Percentiles rank a stretch among this genome's conserved stretches.
phyloP scores from a whole-genome alignment of 768 basidiomycete species.

The Candolleomyces eurysporus region DNA sequence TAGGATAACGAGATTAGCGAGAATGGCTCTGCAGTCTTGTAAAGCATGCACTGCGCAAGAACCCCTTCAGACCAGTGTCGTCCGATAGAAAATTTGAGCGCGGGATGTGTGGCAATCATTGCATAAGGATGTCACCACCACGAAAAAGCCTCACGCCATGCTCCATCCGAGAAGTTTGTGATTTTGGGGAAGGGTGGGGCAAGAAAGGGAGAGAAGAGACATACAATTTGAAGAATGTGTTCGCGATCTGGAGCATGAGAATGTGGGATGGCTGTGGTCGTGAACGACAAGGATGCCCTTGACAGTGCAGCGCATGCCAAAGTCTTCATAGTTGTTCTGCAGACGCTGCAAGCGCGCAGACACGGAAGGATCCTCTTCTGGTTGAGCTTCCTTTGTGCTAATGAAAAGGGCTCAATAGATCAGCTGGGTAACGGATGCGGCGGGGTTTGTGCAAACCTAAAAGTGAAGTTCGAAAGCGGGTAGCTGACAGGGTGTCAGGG shows the following conservation, averaged over 20 bases:
- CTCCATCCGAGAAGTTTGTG: not conserved
- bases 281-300: conserved; percentile 90
- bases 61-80: not conserved
- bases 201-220: conserved; percentile 24
- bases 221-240: conserved; percentile 98
- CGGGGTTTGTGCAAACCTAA: conserved; percentile 52
- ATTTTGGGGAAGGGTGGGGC: not conserved
- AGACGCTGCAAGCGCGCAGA: conserved; percentile 91
- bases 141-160: not conserved
- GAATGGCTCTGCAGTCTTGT: not conserved
- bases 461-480: conserved; percentile 88
- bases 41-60: not conserved
- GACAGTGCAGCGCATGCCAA: conserved; percentile 94
- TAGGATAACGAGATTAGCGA: conserved; percentile 26
- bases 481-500: conserved; percentile 45
- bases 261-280: conserved; percentile 96
- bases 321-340: conserved; percentile 95
- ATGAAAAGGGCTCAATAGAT: too few species aligned
- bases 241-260: conserved; percentile 97
- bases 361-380: conserved; percentile 96
- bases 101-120: too few species aligned
- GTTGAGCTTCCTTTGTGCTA: conserved; percentile 94
- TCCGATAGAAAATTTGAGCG: not conserved
- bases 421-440: not conserved
- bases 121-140: too few species aligned